Conservation (phyloP, 169 alveolate genomes). For the Amoebophrya sp. region DNA sequence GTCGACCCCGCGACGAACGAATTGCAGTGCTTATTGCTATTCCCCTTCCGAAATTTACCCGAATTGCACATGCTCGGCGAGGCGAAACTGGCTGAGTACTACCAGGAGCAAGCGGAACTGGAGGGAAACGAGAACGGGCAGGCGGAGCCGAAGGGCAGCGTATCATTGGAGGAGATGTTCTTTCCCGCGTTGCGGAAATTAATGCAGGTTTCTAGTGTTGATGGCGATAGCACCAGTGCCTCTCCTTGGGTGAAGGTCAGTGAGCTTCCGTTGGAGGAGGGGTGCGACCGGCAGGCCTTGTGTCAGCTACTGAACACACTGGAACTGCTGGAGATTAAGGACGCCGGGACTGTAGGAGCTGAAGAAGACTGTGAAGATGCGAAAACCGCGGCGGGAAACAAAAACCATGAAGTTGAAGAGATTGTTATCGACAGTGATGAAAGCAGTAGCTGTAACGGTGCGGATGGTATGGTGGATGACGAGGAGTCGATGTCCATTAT, state of each 20-base stretch:
- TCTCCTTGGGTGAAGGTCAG: neutral
- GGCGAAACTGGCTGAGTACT: neutral
- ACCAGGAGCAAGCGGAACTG: neutral
- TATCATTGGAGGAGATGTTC: neutral
- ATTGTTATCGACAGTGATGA: too few species aligned
- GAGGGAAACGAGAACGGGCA: neutral
- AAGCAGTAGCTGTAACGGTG: too few species aligned
- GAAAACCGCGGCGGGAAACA: too few species aligned
- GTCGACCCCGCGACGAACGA: neutral
- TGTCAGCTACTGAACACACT: neutral
- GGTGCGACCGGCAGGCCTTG: neutral
- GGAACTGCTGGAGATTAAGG: neutral
- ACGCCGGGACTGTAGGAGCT: too few species aligned
- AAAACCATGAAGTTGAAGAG: too few species aligned
- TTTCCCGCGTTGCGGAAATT: neutral
- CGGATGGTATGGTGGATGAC: too few species aligned
- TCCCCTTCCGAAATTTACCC: neutral
- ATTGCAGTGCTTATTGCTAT: neutral
- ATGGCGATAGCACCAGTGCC: neutral
- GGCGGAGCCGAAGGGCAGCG: neutral
- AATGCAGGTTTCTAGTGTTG: too few species aligned
- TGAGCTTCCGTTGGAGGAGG: neutral
- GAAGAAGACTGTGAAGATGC: too few species aligned
- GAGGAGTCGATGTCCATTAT: too few species aligned
- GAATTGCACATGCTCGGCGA: conserved; percentile 8